Evolutionary conservation across 345 rosid genomes (phyloP), one percentile per base, ranked within the genome.

Genomic region (Excoecaria agallocha): DNA sequence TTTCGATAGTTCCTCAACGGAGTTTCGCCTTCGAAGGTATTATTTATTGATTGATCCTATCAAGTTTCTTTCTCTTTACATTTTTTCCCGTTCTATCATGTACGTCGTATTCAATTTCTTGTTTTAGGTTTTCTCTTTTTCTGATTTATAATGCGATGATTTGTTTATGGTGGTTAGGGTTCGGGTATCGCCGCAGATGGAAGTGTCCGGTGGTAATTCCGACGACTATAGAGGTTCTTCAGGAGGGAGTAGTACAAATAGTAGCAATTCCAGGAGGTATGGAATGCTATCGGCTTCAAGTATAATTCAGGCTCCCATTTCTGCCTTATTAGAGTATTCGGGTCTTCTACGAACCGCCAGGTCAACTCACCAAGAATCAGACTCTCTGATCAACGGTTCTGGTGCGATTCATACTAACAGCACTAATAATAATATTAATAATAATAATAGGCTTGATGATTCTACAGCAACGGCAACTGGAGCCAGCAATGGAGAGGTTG

Each of bases 271-370:
- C 8, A 84, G 97, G 69, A 82, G 99, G 81, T 85, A 80, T 62
- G 89, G 91, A 49, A 62, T 87, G 75, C 79, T 90, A 54, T 90
- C 98, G 41, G 92, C 93, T 69, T 89, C 99, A 0, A 90, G 87
- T 78, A 86, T 96, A 51, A 83, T 96, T 78, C 99, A 87, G 79
- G 96, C 99, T 5, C 98, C 99, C 1, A 81, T 96, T 24, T 87
- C 98, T 3, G 85, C 97, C 24, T 87, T 96, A 74, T 79, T 96
- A 50, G 99, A 96, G 86, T 93, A 93, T 76, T 93, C 99, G 0
- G 99, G 99, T 70, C 85, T 96, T 67, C 78, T 96, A 46, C 86
- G 96, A 58, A 65, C 94, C 70, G 3, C 90, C 0, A 84, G 75
- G 70, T 80, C 90, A 37, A 41, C 52, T 76, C 84, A 52, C 71